Evolutionary conservation across 345 rosid species (phyloP).

Genomic region (Anastatica hierochuntica): DNA sequence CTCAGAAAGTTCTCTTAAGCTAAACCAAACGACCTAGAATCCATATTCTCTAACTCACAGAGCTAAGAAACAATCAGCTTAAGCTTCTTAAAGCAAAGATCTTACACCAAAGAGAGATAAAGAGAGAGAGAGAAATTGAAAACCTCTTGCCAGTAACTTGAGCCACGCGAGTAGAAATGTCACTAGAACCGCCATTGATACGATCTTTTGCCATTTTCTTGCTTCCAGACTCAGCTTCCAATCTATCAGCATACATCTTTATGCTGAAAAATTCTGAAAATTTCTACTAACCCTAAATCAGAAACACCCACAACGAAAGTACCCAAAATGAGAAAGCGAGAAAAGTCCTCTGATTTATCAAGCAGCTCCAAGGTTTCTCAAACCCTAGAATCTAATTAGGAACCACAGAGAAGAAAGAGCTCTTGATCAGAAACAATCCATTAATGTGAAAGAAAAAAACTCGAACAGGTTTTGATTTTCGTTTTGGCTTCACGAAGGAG

Average conservation of each 20-base stretch:
- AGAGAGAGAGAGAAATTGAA: too few relatives aligned
- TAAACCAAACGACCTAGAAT: too few relatives aligned
- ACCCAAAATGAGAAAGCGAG: neutral
- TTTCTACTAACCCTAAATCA: conserved; percentile 23
- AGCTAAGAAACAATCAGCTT: neutral
- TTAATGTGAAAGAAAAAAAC: neutral
- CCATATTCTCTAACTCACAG: neutral
- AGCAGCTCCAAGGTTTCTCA: conserved; percentile 4
- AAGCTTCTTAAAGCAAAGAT: neutral
- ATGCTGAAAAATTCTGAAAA: conserved; percentile 2
- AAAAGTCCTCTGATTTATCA: neutral
- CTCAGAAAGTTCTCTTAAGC: neutral
- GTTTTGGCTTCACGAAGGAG: conserved; percentile 13
- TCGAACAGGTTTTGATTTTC: neutral
- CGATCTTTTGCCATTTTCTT: conserved; percentile 63
- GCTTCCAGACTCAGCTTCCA: conserved; percentile 62
- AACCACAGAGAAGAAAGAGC: conserved; percentile 3
- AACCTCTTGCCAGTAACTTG: conserved; percentile 82
- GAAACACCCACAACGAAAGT: neutral
- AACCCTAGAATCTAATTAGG: conserved; percentile 17
- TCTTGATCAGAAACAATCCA: conserved; percentile 5
- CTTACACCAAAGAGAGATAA: neutral
- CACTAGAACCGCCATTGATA: conserved; percentile 49
- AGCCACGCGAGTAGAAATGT: conserved; percentile 42
- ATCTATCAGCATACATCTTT: conserved; percentile 89